A percentile compares a stretch with the other conserved stretches of the same genome.
phyloP scores from a whole-genome alignment of 768 basidiomycete species.

The Phaffia tasmanica region DNA sequence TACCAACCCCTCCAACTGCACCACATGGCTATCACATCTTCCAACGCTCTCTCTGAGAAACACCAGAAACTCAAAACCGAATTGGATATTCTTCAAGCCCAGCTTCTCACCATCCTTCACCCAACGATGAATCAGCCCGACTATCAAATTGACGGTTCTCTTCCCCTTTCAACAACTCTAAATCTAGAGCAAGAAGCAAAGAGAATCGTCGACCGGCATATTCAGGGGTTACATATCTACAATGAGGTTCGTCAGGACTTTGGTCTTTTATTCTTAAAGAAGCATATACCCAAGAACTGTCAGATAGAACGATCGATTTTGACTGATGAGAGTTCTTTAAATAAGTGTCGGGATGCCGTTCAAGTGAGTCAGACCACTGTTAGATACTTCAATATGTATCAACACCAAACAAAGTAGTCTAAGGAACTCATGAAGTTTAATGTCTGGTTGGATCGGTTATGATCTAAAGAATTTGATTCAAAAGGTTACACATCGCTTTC shows the following conservation, averaged over 20 bases:
- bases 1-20: too few relatives aligned
- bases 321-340: too few relatives aligned
- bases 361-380: constrained; percentile 5
- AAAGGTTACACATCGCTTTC: too few relatives aligned
- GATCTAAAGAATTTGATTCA: too few relatives aligned
- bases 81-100: constrained; percentile 2
- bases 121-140: background rate
- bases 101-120: background rate
- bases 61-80: constrained; percentile 6
- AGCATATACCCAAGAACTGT: too few relatives aligned
- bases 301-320: too few relatives aligned
- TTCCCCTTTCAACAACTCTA: background rate
- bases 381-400: too few relatives aligned
- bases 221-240: constrained; percentile 5
- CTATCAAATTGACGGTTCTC: background rate
- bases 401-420: too few relatives aligned
- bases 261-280: too few relatives aligned
- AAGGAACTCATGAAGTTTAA: too few relatives aligned
- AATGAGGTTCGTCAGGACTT: constrained; percentile 11
- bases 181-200: constrained; percentile 11
- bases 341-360: constrained; percentile 7
- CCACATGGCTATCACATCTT: too few relatives aligned
- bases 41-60: background rate
- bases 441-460: too few relatives aligned
- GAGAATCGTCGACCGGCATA: constrained; percentile 7